These are phyloP conservation scores for Lindgomyces ingoldianus DNA, from an alignment of 495 filamentous ascomycete species.

Conservation along the genomic window DNA sequence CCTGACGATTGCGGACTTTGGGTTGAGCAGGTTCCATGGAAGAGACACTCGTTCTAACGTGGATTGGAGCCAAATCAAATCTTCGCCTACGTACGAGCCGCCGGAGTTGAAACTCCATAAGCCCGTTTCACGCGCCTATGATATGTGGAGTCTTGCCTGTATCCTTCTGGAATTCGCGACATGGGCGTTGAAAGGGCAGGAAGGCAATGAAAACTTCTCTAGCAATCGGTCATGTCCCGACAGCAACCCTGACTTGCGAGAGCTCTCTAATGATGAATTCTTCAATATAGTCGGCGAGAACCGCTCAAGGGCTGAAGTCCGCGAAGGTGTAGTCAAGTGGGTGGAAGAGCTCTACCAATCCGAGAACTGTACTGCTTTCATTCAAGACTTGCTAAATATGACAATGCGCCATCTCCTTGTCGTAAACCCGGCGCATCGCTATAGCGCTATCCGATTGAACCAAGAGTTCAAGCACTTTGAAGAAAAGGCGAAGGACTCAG, in stretches of 20 bases:
- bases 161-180: conserved; percentile 47
- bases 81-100: conserved; percentile 6
- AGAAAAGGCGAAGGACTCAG: background rate
- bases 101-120: conserved; percentile 5
- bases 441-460: background rate
- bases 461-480: background rate
- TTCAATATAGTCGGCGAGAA: background rate
- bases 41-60: conserved; percentile 21
- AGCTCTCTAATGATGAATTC: background rate
- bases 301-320: background rate
- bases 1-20: conserved; percentile 8
- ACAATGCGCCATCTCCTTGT: background rate
- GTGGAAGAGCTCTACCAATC: background rate
- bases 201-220: background rate
- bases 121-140: conserved; percentile 19
- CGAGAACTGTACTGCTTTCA: conserved; percentile 2
- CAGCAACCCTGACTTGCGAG: background rate
- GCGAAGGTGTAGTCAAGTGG: conserved; percentile 4
- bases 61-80: background rate
- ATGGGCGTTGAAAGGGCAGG: conserved; percentile 3
- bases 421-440: background rate
- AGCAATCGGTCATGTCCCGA: background rate
- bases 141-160: conserved; percentile 51
- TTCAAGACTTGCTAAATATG: conserved; percentile 5
- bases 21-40: conserved; percentile 9